Percentiles rank a stretch among this genome's conserved stretches.
These are phyloP conservation scores for Sanghuangporus weigelae DNA, from an alignment of 1,284 basidiomycete genomes.

Conservation along the genomic window DNA sequence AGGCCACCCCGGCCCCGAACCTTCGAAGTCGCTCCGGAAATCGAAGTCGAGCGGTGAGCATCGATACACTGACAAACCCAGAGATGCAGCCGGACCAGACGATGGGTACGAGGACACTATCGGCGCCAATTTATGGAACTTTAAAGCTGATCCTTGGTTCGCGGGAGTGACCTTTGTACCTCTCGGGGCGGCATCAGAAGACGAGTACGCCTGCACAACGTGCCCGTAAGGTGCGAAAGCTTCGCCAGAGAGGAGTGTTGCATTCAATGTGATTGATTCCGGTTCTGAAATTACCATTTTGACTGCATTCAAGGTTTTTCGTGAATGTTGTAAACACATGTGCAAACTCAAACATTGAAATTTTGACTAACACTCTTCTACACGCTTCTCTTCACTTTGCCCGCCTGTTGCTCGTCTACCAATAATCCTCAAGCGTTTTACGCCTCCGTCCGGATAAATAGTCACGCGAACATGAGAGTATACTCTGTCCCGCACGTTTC, in stretches of 20 bases:
- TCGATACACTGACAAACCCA: conserved; percentile 70
- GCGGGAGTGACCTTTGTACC: conserved; percentile 70
- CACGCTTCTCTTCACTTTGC: neutral
- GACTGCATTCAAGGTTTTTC: neutral
- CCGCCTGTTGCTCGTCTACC: conserved; percentile 50
- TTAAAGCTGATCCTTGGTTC: conserved; percentile 84
- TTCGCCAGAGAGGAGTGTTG: conserved; percentile 76
- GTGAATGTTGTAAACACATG: neutral
- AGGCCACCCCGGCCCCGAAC: conserved; percentile 28
- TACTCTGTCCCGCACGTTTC: conserved; percentile 48
- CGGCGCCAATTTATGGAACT: conserved; percentile 83
- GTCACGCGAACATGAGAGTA: conserved; percentile 87
- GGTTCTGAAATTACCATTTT: conserved; percentile 9
- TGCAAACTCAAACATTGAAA: neutral
- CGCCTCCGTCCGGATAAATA: conserved; percentile 92
- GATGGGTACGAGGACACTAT: conserved; percentile 60
- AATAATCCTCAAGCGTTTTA: conserved; percentile 85
- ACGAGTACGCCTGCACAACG: conserved; percentile 79
- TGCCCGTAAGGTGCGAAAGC: conserved; percentile 81
- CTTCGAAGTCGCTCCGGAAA: conserved; percentile 21
- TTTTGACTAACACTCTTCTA: conserved; percentile 13
- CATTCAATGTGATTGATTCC: conserved; percentile 40
- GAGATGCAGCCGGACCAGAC: conserved; percentile 42
- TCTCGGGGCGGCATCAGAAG: conserved; percentile 59
- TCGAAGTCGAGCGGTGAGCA: conserved; percentile 55